A percentile compares a stretch with the other conserved stretches of the same genome.
phyloP scores from a whole-genome alignment of 2,329 filamentous ascomycete species.

The Claviceps cyperi region DNA sequence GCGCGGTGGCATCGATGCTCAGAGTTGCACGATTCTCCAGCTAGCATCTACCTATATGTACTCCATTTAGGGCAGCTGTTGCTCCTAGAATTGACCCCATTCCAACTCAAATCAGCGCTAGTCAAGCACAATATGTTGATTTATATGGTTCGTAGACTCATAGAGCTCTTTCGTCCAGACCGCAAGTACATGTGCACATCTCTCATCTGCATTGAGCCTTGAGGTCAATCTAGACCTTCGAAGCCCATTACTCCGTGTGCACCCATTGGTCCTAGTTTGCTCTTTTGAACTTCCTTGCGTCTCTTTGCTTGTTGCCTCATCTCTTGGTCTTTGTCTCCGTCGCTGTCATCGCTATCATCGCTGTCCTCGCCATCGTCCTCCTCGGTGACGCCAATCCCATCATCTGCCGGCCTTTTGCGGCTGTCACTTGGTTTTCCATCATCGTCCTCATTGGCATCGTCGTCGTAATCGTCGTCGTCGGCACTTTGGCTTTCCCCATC shows the following conservation, averaged over 20 bases:
- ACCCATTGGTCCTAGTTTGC: constrained; percentile 33
- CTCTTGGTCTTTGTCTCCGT: constrained; percentile 19
- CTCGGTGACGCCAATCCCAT: constrained; percentile 24
- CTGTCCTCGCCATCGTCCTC: constrained; percentile 34
- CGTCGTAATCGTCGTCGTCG: constrained; percentile 28
- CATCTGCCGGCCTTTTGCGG: constrained; percentile 18
- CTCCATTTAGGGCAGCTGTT: no score
- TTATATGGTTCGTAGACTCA: no score
- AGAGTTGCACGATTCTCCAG: no score
- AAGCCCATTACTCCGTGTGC: constrained; percentile 38
- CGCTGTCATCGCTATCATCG: constrained; percentile 14
- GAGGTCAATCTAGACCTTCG: constrained; percentile 27
- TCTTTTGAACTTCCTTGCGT: constrained; percentile 26
- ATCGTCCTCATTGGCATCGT: constrained; percentile 33
- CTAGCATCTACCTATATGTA: no score
- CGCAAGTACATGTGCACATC: neutral
- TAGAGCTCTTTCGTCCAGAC: neutral
- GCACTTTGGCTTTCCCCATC: constrained; percentile 31
- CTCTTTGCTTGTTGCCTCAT: constrained; percentile 32
- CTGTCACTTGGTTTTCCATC: constrained; percentile 15
- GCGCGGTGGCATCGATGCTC: no score
- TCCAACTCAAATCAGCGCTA: no score
- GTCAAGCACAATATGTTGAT: no score
- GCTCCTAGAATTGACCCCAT: no score
- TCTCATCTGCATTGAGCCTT: neutral